These are phyloP conservation scores for Tetrastigma voinierianum DNA, from an alignment of 164 flowering plant species.

Conservation along the genomic window DNA sequence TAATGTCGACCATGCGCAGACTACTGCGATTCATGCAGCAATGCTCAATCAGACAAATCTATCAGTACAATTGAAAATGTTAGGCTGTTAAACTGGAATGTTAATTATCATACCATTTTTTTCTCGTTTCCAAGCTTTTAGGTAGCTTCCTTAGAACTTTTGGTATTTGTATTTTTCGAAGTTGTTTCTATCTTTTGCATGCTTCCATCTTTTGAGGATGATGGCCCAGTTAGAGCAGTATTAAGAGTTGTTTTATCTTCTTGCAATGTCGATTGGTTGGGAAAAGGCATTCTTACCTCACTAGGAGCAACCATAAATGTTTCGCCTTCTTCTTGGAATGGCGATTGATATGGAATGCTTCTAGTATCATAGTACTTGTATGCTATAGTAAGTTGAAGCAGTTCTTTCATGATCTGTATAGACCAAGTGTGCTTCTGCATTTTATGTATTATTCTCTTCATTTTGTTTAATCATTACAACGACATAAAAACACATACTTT, in stretches of 20 bases:
- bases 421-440: constrained; percentile 5
- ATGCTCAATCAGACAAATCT: too few species aligned
- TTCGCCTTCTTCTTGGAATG: not conserved
- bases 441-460: not conserved
- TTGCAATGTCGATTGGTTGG: too few species aligned
- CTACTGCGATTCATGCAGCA: too few species aligned
- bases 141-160: not conserved
- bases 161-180: not conserved
- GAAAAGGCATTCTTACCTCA: too few species aligned
- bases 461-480: not conserved
- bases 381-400: not conserved
- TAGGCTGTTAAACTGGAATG: too few species aligned
- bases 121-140: not conserved
- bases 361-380: constrained; percentile 1
- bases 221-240: not conserved
- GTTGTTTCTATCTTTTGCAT: too few species aligned
- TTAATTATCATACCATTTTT: not conserved
- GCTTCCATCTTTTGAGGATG: too few species aligned
- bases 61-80: too few species aligned
- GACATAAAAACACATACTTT: not conserved
- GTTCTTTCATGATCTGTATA: constrained; percentile 5
- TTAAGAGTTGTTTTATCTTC: not conserved
- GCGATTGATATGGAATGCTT: not conserved
- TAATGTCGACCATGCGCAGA: too few species aligned
- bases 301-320: too few species aligned